Conservation (phyloP, 2,329 filamentous ascomycete species). For the Elsinoe ampelina region DNA sequence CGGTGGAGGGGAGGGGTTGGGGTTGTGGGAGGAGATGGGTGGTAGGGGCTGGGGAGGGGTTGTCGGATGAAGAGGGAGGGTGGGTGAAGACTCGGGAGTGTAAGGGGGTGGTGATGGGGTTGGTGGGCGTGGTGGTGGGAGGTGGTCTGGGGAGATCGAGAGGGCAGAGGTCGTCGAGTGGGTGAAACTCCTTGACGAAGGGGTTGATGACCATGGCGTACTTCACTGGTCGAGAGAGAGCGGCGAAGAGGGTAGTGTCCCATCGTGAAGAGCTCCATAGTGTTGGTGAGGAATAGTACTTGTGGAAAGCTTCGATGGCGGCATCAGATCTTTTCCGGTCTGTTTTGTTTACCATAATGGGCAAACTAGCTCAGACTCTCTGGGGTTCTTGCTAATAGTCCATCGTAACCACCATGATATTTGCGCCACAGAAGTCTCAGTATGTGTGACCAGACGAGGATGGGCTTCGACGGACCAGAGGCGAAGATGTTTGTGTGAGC, state of each 20-base stretch:
- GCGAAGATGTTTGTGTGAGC: too few species aligned
- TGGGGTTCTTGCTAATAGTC: too few species aligned
- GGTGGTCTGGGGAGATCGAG: neutral
- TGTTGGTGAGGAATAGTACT: conserved; percentile 21
- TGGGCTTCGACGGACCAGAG: too few species aligned
- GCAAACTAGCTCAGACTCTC: neutral
- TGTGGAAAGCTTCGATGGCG: conserved; percentile 23
- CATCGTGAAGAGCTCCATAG: conserved; percentile 20
- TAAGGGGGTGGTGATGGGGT: neutral
- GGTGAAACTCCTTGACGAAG: neutral
- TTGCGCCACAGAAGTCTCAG: too few species aligned
- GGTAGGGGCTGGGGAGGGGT: too few species aligned
- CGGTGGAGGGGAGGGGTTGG: neutral
- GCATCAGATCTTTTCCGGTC: conserved; percentile 14
- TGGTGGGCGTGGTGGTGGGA: neutral
- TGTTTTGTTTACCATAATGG: neutral
- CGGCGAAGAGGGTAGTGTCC: conserved; percentile 22
- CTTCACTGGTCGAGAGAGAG: conserved; percentile 16
- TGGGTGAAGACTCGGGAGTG: too few species aligned
- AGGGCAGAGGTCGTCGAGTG: neutral
- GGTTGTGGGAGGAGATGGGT: neutral
- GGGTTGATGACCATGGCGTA: neutral
- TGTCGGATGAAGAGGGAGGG: neutral
- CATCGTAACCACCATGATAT: too few species aligned
- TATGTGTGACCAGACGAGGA: too few species aligned